A percentile compares a stretch with the other conserved stretches of the same genome.
phyloP scores from a whole-genome alignment of 495 filamentous ascomycete genomes.

The Neurospora intermedia region DNA sequence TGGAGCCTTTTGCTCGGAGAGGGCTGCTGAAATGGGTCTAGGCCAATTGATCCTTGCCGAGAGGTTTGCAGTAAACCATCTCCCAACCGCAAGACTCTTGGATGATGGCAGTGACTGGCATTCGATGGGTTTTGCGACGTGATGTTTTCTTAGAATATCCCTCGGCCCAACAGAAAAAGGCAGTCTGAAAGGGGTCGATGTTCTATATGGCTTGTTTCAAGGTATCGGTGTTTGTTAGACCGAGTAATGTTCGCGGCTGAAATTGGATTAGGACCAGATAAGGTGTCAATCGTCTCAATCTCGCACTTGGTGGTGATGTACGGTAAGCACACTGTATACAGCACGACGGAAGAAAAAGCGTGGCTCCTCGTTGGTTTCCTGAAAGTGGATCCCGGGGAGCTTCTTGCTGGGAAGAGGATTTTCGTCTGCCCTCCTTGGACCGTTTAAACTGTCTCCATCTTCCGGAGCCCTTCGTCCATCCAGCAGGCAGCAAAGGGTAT shows the following conservation, averaged over 20 bases:
- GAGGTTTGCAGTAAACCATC: constrained; percentile 12
- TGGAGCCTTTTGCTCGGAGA: constrained; percentile 27
- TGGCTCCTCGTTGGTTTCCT: neutral
- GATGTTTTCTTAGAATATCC: neutral
- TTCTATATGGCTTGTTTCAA: neutral
- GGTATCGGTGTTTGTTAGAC: neutral
- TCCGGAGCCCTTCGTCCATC: neutral
- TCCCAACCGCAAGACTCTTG: constrained; percentile 5
- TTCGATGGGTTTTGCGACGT: neutral
- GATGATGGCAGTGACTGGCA: neutral
- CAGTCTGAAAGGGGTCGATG: neutral
- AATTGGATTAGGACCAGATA: neutral
- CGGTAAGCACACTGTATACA: neutral
- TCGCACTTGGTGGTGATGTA: neutral
- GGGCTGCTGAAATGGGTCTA: constrained; percentile 29
- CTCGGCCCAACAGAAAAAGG: neutral
- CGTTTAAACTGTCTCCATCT: neutral
- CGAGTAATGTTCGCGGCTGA: neutral
- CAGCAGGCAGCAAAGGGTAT: neutral
- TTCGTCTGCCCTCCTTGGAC: neutral
- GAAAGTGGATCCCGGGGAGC: neutral
- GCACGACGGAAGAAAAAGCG: neutral
- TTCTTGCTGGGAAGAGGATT: neutral
- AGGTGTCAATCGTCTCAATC: neutral
- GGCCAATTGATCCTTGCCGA: constrained; percentile 15